A percentile compares a stretch with the other conserved stretches of the same genome.
phyloP scores from a whole-genome alignment of 352 stramenopile genomes.

The Elongisporangium anandrum region DNA sequence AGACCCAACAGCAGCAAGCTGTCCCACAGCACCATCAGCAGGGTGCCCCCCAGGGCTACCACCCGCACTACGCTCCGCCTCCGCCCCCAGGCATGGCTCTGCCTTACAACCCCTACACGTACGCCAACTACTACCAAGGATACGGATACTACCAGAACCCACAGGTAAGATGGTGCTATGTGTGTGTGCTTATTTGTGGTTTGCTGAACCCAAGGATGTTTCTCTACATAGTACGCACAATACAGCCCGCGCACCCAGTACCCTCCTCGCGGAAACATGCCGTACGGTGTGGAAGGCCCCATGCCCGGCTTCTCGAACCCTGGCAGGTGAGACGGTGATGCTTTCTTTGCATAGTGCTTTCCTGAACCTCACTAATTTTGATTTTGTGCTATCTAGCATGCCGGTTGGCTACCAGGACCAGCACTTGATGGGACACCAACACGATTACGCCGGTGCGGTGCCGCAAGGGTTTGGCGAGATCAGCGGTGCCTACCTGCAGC shows the following conservation, averaged over 20 bases:
- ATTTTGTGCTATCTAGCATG: conserved; percentile 25
- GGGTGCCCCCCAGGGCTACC: conserved; percentile 69
- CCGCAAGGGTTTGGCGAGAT: conserved; percentile 84
- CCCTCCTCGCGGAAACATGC: conserved; percentile 73
- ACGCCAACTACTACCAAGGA: conserved; percentile 79
- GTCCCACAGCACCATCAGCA: conserved; percentile 62
- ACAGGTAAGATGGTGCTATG: conserved; percentile 29
- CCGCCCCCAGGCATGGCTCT: conserved; percentile 84
- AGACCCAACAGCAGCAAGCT: conserved; percentile 42
- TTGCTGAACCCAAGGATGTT: conserved; percentile 1
- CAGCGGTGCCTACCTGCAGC: conserved; percentile 69
- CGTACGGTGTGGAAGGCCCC: conserved; percentile 78
- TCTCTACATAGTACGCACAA: conserved; percentile 59
- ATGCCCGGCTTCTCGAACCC: conserved; percentile 79
- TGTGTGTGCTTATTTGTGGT: neutral
- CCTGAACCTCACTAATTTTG: conserved; percentile 3
- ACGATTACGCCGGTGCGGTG: conserved; percentile 72
- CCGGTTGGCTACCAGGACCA: conserved; percentile 81
- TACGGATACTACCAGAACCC: conserved; percentile 89
- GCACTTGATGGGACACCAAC: conserved; percentile 73
- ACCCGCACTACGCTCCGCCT: conserved; percentile 74
- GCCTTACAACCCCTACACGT: conserved; percentile 89
- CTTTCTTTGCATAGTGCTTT: neutral
- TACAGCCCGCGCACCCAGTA: conserved; percentile 87
- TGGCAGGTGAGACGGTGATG: conserved; percentile 25